These are phyloP conservation scores for Penicillium paxilli DNA, from an alignment of 495 filamentous ascomycete species.

Conservation along the genomic window DNA sequence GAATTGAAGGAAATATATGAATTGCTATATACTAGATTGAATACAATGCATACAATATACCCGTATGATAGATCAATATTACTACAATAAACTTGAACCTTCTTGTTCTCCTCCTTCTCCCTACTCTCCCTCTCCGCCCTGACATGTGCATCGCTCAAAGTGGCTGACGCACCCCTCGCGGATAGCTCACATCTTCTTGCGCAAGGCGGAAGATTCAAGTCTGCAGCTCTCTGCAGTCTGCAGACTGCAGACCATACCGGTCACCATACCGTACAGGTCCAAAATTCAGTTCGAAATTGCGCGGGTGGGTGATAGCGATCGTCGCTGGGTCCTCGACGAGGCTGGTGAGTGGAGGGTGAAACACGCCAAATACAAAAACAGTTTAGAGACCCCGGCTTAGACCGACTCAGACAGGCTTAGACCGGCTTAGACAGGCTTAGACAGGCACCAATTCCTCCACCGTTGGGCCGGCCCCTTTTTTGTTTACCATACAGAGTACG, in stretches of 20 bases:
- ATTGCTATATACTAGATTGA: no score
- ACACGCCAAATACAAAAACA: conserved; percentile 12
- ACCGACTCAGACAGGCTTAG: no score
- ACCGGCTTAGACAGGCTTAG: neutral
- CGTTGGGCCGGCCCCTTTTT: neutral
- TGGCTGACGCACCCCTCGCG: neutral
- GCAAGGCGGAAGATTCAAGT: conserved; percentile 11
- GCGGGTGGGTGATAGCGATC: conserved; percentile 28
- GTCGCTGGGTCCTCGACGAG: conserved; percentile 16
- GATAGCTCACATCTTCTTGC: conserved; percentile 13
- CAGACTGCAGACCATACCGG: no score
- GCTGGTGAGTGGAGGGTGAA: conserved; percentile 9
- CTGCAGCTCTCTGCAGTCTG: neutral
- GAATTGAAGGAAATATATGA: no score
- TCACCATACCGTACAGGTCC: neutral
- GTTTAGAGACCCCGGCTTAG: no score
- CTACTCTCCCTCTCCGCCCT: no score
- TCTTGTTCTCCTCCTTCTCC: no score
- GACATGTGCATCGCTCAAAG: neutral
- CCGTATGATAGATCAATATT: no score
- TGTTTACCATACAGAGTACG: neutral
- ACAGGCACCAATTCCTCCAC: neutral
- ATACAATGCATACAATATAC: no score
- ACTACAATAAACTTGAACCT: no score
- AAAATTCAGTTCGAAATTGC: neutral